A percentile compares a stretch with the other conserved stretches of the same genome.
Evolutionary conservation across 2,329 filamentous ascomycete species (phyloP).

Genomic region (Amphichorda felina): DNA sequence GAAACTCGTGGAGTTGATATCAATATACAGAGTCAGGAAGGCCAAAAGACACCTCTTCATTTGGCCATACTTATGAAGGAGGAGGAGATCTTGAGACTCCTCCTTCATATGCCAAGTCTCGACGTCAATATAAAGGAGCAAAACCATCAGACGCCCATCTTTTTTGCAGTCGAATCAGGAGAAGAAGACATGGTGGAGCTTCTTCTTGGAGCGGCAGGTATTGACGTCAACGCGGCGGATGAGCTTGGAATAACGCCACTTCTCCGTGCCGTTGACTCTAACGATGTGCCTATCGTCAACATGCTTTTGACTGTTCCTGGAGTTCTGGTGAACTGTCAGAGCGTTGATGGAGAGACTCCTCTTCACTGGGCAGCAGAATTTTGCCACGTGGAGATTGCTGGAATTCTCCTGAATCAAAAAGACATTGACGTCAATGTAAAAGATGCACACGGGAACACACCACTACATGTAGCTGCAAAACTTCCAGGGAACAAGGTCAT

Average conservation of each 20-base stretch:
- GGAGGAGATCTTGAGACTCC: background rate
- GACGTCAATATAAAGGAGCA: background rate
- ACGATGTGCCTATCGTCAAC: no score
- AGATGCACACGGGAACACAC: background rate
- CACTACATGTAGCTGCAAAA: background rate
- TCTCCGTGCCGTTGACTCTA: no score
- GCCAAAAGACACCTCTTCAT: background rate
- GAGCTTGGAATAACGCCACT: no score
- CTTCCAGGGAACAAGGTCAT: no score
- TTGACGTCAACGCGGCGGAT: no score
- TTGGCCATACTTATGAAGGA: background rate
- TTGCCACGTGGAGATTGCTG: no score
- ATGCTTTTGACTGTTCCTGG: no score
- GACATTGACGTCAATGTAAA: background rate
- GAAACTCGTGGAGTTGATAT: background rate
- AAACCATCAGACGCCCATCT: background rate
- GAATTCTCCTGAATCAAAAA: no score
- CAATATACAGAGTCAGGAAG: background rate
- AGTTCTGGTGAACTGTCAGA: no score
- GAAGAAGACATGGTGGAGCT: background rate
- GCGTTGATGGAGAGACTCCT: no score
- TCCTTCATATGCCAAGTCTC: background rate
- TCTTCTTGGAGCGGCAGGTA: no score
- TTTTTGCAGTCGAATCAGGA: background rate
- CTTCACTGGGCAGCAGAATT: no score